Base-by-base conservation (phyloP, 2,329 filamentous ascomycete species). In the Penicillium hordei region DNA sequence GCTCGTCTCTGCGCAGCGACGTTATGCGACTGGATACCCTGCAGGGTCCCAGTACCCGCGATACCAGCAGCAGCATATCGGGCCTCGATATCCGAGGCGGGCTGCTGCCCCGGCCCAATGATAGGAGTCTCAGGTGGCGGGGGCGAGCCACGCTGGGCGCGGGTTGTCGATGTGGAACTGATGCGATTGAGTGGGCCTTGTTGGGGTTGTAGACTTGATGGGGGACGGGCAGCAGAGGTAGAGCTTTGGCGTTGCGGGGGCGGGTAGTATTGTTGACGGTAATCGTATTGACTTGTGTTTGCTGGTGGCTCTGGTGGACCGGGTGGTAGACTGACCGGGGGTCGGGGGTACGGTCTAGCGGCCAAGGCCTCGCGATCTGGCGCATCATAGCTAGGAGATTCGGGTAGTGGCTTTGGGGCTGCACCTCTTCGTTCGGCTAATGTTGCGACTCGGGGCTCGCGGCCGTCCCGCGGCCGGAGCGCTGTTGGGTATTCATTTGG, bases 71-170 rank as follows among this genome's bases (percentile, higher is more conserved):
- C 91, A 3, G 93, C 93, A 81, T 95, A 97, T 55, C 92, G 86
- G 50, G 91, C 90, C 73, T 96, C 93, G 66, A 97, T 96, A 55
- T 90, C 91, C 40, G 89, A 91, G 53, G 86, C 86, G 2, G 88
- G 86, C n/a, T 86, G 81, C 52, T 81, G 81, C 19, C 85, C 86
- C 1, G 89, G 90, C 40, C 89, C 89, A 31, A 89, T 83, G 60
- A 93, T 83, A 33, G 94, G 91, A 0, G 94, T 97, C 73, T 97
- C 93, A 9, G 94, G 94, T 1, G 94, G 94, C 5, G 94, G 93
- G 5, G 94, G 94, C 29, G 93, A 97, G 43, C 94, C 94, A 66
- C 94, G 85, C 70, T 90, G 93, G 21, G 94, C 94, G 63, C 90
- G 87, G 2, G 93, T 97, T 0, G 94, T 99, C 2, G 93, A 96